Conservation (phyloP, 768 basidiomycete genomes). For the Rubroboletus pulcherrimus region DNA sequence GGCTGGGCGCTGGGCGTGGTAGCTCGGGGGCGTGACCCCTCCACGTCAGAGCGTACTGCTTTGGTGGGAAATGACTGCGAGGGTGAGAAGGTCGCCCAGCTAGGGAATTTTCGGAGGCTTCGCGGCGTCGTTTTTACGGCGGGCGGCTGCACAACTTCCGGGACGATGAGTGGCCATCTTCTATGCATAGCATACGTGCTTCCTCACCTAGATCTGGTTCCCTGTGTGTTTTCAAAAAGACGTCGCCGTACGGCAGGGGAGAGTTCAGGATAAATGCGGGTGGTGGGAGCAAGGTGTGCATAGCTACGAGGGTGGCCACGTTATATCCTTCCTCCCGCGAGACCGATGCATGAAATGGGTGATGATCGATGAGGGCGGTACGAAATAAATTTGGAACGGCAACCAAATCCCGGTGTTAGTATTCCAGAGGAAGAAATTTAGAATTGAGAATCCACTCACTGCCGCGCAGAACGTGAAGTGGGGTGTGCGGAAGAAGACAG, state of each 20-base stretch:
- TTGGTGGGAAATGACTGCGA: neutral
- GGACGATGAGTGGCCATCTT: conserved; percentile 1
- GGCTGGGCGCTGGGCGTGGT: neutral
- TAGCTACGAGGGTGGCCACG: neutral
- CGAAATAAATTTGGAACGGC: neutral
- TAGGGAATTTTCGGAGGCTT: neutral
- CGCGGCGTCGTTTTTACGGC: neutral
- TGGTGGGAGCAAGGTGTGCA: neutral
- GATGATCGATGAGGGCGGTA: neutral
- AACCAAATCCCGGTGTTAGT: neutral
- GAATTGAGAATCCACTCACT: no score
- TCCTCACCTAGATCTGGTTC: conserved; percentile 9
- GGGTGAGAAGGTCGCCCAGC: neutral
- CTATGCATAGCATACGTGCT: neutral
- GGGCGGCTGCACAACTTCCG: neutral
- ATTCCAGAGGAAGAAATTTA: neutral
- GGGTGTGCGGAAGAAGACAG: neutral
- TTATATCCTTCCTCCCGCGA: neutral
- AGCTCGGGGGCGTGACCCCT: neutral
- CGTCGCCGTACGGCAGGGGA: neutral
- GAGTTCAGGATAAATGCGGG: neutral
- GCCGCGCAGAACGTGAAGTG: neutral
- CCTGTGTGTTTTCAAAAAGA: neutral
- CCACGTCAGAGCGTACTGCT: neutral
- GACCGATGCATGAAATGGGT: neutral